phyloP scores from a whole-genome alignment of 495 filamentous ascomycete species.

The Annulohypoxylon maeteangense region DNA sequence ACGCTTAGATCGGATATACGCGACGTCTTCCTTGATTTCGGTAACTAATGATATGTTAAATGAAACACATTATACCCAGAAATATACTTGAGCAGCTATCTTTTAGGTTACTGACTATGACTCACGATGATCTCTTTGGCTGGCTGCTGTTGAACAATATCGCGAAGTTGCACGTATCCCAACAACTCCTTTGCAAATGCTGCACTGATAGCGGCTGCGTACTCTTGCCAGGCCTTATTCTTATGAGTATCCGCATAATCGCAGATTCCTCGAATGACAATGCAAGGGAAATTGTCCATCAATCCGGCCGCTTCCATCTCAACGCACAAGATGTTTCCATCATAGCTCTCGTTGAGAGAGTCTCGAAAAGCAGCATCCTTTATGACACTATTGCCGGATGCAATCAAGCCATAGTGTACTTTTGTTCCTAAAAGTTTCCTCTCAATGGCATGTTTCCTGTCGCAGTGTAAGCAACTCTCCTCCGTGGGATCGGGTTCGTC shows the following conservation, averaged over 20 bases:
- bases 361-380: not conserved
- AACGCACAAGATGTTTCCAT: conserved; percentile 25
- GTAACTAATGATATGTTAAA: not conserved
- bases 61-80: not conserved
- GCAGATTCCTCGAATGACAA: conserved; percentile 55
- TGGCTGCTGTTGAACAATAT: not conserved
- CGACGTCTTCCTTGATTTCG: not conserved
- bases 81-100: not conserved
- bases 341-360: not conserved
- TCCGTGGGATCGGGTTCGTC: not conserved
- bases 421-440: not conserved
- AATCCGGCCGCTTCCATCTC: conserved; percentile 47
- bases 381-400: not conserved
- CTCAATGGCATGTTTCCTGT: not conserved
- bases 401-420: not conserved
- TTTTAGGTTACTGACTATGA: conserved; percentile 32
- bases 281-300: conserved; percentile 41
- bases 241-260: conserved; percentile 56
- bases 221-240: conserved; percentile 44
- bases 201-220: conserved; percentile 35
- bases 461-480: not conserved
- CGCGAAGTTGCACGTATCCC: not conserved
- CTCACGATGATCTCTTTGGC: conserved; percentile 43
- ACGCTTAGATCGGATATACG: not conserved
- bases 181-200: conserved; percentile 41